Evolutionary conservation across 805 yeast genomes (phyloP).

Genomic region (Cyberlindnera meyerae): DNA sequence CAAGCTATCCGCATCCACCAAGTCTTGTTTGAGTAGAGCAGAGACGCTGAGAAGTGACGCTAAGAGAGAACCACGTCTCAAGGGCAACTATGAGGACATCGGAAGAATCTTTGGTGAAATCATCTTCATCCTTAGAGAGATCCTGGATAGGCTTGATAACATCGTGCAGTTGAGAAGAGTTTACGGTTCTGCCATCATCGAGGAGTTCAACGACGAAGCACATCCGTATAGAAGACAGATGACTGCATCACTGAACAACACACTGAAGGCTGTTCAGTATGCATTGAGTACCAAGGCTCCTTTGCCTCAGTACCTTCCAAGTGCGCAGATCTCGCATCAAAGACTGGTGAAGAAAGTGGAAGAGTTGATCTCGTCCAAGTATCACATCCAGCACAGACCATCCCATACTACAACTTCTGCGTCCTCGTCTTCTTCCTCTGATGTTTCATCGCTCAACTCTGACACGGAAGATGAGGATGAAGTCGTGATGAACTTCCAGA

Average conservation of each 20-base stretch:
- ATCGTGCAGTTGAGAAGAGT: conserved; percentile 36
- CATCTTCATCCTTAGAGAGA: conserved; percentile 40
- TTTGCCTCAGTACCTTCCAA: conserved; percentile 46
- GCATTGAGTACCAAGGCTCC: conserved; percentile 42
- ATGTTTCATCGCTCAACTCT: conserved; percentile 7
- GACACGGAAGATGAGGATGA: conserved; percentile 25
- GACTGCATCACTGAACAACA: conserved; percentile 35
- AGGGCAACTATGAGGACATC: conserved; percentile 39
- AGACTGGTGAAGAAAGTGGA: conserved; percentile 40
- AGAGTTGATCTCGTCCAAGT: conserved; percentile 30
- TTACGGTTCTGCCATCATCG: conserved; percentile 43
- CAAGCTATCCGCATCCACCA: conserved; percentile 33
- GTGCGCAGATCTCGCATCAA: conserved; percentile 43
- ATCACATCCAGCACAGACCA: conserved; percentile 6
- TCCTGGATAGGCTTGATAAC: conserved; percentile 43
- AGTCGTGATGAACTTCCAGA: conserved; percentile 13
- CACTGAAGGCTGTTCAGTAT: conserved; percentile 38
- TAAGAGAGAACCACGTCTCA: conserved; percentile 44
- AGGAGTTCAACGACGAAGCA: conserved; percentile 36
- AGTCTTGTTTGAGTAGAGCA: conserved; percentile 36
- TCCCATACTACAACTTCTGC: background rate
- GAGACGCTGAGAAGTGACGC: conserved; percentile 36
- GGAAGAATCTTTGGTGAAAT: conserved; percentile 39
- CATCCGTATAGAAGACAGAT: conserved; percentile 41
- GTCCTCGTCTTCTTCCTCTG: no score